Base-by-base conservation (phyloP, 345 rosid genomes). In the Mallotus nudiflorus region DNA sequence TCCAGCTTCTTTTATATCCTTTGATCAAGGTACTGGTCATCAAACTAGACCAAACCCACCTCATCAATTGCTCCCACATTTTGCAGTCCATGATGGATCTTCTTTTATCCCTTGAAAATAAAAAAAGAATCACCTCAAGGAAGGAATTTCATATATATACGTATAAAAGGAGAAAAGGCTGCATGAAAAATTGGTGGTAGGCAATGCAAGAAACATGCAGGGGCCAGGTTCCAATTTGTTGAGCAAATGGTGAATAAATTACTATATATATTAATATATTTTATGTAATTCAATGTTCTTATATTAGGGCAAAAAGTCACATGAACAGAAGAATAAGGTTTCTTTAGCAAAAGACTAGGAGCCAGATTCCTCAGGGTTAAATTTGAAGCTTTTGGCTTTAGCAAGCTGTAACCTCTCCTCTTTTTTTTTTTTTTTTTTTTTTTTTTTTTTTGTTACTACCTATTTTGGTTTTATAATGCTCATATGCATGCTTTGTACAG, bases 21-120 rank as follows among this genome's bases (percentile, higher is more conserved):
- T 93, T 74, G 89, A 86, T 65, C 91, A 85, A 70, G 80, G 82
- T 48, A 83, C n/a, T n/a, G n/a, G n/a, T n/a, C n/a, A 86, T 33
- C 92, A 81, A 73, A 78, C 66, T 66, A 84, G 87, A 66, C 57
- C 78, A 31, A 77, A 44, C 69, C 73, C 87, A 71, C 78, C 80
- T 51, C 89, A 88, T 51, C 89, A 88, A 59, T 62, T 85, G 33
- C 67, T 82, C 66, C 76, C 87, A 42, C 96, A 87, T 73, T 87
- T 90, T 73, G 84, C 84, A 58, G 83, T 82, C 71, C 89, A 90
- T 73, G 93, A 70, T 62, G 80, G 86, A 50, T 85, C 91, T 65
- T 70, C 90, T 79, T 89, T 83, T 40, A 78, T 88, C 67, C 87
- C 94, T 49, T 89, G 56, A 87, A 57, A 62, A 22, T 28, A 20